Base-by-base conservation (phyloP, 2,329 filamentous ascomycete species). In the Claviceps arundinis region DNA sequence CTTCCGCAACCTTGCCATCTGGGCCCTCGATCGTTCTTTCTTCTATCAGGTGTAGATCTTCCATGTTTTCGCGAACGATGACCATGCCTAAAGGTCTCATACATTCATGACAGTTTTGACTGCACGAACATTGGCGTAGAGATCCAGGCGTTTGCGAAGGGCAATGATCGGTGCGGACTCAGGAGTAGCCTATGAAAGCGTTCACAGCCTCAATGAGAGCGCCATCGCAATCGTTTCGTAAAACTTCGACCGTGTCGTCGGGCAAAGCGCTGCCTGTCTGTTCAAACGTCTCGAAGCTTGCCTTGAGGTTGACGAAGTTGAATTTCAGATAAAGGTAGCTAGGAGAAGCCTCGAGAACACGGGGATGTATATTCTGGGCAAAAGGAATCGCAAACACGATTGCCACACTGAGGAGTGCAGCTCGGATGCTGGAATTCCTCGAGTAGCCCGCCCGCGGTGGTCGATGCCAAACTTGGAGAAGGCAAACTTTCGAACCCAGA, bases 1-100 rank as follows among this genome's bases (percentile, higher is more conserved):
- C 93, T 74, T 97, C 91, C 57, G 93, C 91, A 53, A 97, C 86
- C 73, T 89, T 90, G 68, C 85, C 84, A 55, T 87, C 79, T 38
- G 84, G 75, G 37, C 79, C 81, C 51, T 87, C 80, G 66, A 81
- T 84, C 22, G 89, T 96, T 68, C 77, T 84, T 75, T 98, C 93
- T 69, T 97, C 87, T 75, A 97, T 97, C 62, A 98, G 91, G 71
- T 95, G 95, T 42, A 98, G 79, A 68, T 98, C 93, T 74, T 98
- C 93, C 37, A 93, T 98, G 76, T 98, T 98, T 73, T 98, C 93
- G 58, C 93, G 87, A 52, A 97, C 93, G 63, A 97, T 98, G 64
- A 98, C 93, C 68, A 98, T 85, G 72, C 97, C 93, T 64, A 96
- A 89, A 57, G 86, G 85, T 62, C 76, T 78, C 46, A 60, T 51